Evolutionary conservation across 106 monocot species (phyloP), one percentile per base, ranked within the genome.

Genomic region (Ottelia alismoides): DNA sequence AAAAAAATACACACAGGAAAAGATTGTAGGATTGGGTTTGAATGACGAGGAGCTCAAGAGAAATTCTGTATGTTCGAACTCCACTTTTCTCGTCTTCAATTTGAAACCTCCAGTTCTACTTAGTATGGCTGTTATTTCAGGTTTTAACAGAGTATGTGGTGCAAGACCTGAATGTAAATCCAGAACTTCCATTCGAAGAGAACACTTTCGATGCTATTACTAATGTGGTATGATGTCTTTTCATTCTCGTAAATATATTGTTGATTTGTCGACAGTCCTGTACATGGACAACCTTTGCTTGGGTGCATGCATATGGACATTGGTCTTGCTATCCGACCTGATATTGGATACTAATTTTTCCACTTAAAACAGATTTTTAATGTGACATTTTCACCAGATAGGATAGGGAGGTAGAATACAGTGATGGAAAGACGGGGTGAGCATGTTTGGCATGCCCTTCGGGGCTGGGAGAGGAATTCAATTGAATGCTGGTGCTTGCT

Each of bases 11-110:
- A 80, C 58, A 50, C 93, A 94, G 60, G 88, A 84, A 55, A 88
- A 70, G 52, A 78, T 94, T 61, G 84, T 78, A 22, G 93, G 93
- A 12, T 88, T 88, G 88, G 93, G 93, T 26, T 65, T 94, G 81
- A 94, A 94, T 56, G 88, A 94, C 57, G 84, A 75, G 11, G 88
- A 94, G 67, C 88, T 94, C 23, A 88, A 84, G 57, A 62, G 68
- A 50, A 94, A 94, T 54, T 68, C 54, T 52, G 93, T 88, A 88
- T 11, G 0, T 3, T 9, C 6, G 40, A n/a, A n/a, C n/a, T n/a
- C n/a, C n/a, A 43, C 40, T 43, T 28, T 27, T 55, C 11, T 47
- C 6, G 30, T 29, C 2, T 44, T 52, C 24, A 59, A 5, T 57
- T 22, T 35, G 11, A 4, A 25, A 2, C 23, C 30, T 27, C 48